Evolutionary conservation across 768 basidiomycete species (phyloP), one percentile per base, ranked within the genome.

Genomic region (Rhizopogon roseolus): DNA sequence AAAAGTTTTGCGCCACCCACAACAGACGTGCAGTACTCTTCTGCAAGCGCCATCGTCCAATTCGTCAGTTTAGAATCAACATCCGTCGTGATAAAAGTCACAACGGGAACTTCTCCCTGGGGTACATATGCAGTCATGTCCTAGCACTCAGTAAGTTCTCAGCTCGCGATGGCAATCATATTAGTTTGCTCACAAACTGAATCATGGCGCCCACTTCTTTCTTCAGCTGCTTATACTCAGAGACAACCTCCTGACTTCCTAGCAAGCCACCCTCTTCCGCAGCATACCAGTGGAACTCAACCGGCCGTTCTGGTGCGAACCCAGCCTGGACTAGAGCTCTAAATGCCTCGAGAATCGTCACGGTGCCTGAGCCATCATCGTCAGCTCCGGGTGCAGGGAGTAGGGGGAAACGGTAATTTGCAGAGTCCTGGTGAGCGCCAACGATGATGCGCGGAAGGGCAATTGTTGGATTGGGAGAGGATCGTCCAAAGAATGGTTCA

Each of bases 241-340:
- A 72, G 4, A 78, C 81, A 53, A 85, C 72, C 6, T 80, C 82
- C 56, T 81, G 79, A 37, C 77, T 51, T 17, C 50, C 51, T 16
- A 63, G 49, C 28, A 57, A 48, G 32, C 61, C 55, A 46, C 56
- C 66, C 46, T 68, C 88, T 75, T 90, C 88, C 41, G 84, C 88
- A 49, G 88, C 85, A 64, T 90, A 92, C 90, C 88, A 90, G 59
- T 90, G 87, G 67, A 91, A 91, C 64, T 92, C 87, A 34, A 91
- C 76, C 5, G 82, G 73, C 41, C 80, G 79, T 54, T 75, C 70
- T 49, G 89, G 89, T 40, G 67, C 78, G 76, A 86, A 91, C 63
- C 84, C 81, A 37, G 85, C 78, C 27, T 79, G 76, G 58, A 91
- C 74, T 54, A 91, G 73, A 11, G 80, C 85, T 37, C 88, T 80